Percentiles rank a stretch among this genome's conserved stretches.
Evolutionary conservation across 352 stramenopile species (phyloP).

Genomic region (Phytophthora citrophthora): DNA sequence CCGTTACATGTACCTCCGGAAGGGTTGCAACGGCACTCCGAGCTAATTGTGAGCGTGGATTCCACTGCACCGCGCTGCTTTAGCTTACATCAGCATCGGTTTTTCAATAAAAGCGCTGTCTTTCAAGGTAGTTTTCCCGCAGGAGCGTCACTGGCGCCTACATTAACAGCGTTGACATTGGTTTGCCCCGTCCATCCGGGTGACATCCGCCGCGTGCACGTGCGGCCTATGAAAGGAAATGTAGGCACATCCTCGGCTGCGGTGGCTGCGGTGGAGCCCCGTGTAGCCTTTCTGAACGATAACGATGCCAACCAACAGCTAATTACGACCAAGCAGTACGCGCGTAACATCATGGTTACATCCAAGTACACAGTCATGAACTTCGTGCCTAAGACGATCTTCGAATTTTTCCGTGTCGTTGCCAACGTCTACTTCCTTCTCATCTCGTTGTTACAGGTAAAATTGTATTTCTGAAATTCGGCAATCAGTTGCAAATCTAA

Average conservation of each 20-base stretch:
- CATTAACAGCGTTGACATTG: slow-evolving; percentile 21
- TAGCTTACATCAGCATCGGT: slow-evolving; percentile 7
- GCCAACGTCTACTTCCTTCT: slow-evolving; percentile 97
- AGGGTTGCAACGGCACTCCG: slow-evolving; percentile 5
- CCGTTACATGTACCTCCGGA: slow-evolving; percentile 10
- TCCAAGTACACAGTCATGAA: slow-evolving; percentile 92
- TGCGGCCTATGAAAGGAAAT: slow-evolving; percentile 25
- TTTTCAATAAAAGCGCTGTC: slow-evolving; percentile 16
- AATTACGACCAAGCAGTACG: slow-evolving; percentile 52
- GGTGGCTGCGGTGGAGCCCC: slow-evolving; percentile 38
- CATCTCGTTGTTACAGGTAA: slow-evolving; percentile 90
- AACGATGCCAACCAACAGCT: slow-evolving; percentile 60
- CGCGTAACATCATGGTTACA: slow-evolving; percentile 85
- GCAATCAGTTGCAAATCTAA: not conserved
- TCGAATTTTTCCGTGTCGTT: slow-evolving; percentile 94
- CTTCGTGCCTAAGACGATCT: slow-evolving; percentile 94
- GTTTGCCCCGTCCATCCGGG: not conserved
- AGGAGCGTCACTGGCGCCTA: not conserved
- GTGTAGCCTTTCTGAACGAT: slow-evolving; percentile 65
- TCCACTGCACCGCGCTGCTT: too few relatives aligned
- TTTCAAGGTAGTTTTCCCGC: slow-evolving; percentile 3
- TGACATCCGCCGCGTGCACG: slow-evolving; percentile 22
- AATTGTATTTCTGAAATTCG: not conserved
- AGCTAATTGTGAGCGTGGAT: too few relatives aligned
- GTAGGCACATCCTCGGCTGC: slow-evolving; percentile 13